Base-by-base conservation (phyloP, 2,329 filamentous ascomycete species). In the Xylogone sp. region DNA sequence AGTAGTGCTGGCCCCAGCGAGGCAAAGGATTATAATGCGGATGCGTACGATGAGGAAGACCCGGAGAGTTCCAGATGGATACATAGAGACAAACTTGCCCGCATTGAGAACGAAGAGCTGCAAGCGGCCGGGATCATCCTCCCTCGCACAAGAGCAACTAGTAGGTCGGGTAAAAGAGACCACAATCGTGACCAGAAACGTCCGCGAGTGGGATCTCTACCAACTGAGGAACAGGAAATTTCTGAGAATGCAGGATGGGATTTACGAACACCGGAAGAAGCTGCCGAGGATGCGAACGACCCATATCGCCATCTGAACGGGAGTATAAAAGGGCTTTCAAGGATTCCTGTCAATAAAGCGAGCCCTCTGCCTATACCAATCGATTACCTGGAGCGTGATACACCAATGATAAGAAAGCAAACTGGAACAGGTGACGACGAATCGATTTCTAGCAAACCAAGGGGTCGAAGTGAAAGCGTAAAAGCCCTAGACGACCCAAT, bases 281-380 rank as follows among this genome's bases (percentile, higher is more conserved):
- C 89, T 55, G 84, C 86, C 43, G 74, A 82, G 60, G 76, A 80
- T 66, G 69, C 80, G 64, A 72, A 71, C 42, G 73, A 74, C 45
- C 64, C 69, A 49, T 83, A 81, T 57, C 80, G 75, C 62, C 68
- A 75, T 59, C 69, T 71, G 63, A 80, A 70, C 70, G 79, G 60
- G 58, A 72, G 66, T 57, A 77, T 67, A 63, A 87, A 78, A 71
- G 81, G 75, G 73, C 81, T 71, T 73, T 96, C 93, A 43, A 84
- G 90, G 49, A 97, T 99, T 65, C 94, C 94, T 1, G 78, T 97
- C 34, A 84, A 90, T 24, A 92, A 90, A 62, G 75, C 81, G 13
- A 96, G 90, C 65, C 87, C 88, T 2, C 79, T 83, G 19, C 90
- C 91, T 10, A 85, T 95, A 53, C 81, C 88, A 2, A 69, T 80